These are phyloP conservation scores for Tagetes patula DNA, from an alignment of 129 eudicot genomes.

Conservation along the genomic window DNA sequence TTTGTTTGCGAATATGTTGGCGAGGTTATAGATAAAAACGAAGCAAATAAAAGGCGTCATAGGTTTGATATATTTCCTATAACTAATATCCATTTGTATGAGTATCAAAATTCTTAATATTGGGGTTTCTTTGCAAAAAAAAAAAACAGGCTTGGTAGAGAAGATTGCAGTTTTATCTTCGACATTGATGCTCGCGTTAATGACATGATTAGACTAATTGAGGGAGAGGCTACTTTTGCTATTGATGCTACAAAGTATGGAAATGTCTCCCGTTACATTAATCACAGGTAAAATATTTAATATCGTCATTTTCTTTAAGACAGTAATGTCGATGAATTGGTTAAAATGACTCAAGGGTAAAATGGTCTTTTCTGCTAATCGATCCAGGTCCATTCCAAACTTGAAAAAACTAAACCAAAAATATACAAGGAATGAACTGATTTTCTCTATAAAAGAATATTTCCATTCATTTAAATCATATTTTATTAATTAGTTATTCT, in stretches of 20 bases:
- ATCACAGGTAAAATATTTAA: conserved; percentile 68
- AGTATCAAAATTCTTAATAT: neutral
- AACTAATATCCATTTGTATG: neutral
- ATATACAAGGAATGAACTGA: neutral
- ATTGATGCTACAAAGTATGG: conserved; percentile 87
- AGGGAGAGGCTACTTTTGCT: conserved; percentile 64
- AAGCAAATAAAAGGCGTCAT: conserved; percentile 75
- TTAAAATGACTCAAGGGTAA: neutral
- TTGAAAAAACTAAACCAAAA: neutral
- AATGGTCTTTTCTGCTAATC: neutral
- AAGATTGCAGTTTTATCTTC: conserved; percentile 61
- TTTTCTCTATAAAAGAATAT: neutral
- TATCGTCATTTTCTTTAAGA: neutral
- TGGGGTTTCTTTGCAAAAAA: conserved; percentile 13
- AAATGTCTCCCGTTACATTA: conserved; percentile 85
- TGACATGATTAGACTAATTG: conserved; percentile 73
- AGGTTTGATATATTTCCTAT: conserved; percentile 48
- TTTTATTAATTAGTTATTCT: conserved; percentile 3
- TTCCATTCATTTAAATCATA: neutral
- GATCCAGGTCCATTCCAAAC: neutral
- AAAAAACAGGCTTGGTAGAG: conserved; percentile 48
- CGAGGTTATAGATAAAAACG: conserved; percentile 81
- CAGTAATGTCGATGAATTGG: neutral
- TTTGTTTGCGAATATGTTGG: conserved; percentile 92
- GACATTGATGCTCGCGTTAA: conserved; percentile 68